Evolutionary conservation across 768 basidiomycete species (phyloP), one percentile per base, ranked within the genome.

Genomic region (Termitomyces sp.): DNA sequence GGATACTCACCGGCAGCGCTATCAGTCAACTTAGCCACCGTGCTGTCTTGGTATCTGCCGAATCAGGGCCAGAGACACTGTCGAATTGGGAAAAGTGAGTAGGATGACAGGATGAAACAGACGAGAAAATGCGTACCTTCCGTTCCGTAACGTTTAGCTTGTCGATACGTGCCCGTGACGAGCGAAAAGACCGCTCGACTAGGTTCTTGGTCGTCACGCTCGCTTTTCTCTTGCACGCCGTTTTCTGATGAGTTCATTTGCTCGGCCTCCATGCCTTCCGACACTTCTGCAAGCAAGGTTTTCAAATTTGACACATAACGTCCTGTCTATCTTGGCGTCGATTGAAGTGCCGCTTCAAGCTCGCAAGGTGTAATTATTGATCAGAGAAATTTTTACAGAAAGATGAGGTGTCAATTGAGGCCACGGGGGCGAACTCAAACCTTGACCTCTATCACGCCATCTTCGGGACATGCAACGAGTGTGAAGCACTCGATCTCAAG

Each of bases 311-410:
- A 78, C 6, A 93, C 81, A 71, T 96, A 96, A 65, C 77, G 77
- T 6, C 86, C 91, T 3, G 83, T 88, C 93, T 88, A 96, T 49
- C 72, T 83, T 61, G 82, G 84, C 55, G 88, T 84, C 1, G 80
- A 78, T 60, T 85, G 83, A 11, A 98, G 79, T 0, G 95, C 93
- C 3, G 96, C 73, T 65, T 89, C 85, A 17, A 97, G 79, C 70
- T 99, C 97, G 71, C 86, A 96, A 0, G 97, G 97, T 0, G 96
- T 98, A 34, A 99, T 81, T 50, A 99, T 97, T 0, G 96, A 96
- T 29, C 86, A 78, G 36, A 90, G 79, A 71, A 95, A 99, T 10
- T 98, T 96, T 91, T 97, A 50, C 17, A 32, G 11, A 17, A 36
- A 47, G 15, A 38, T 20, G 4, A 61, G 38, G 43, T 46, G 34